phyloP scores from a whole-genome alignment of 768 basidiomycete species.

The Rhizopogon roseolus region DNA sequence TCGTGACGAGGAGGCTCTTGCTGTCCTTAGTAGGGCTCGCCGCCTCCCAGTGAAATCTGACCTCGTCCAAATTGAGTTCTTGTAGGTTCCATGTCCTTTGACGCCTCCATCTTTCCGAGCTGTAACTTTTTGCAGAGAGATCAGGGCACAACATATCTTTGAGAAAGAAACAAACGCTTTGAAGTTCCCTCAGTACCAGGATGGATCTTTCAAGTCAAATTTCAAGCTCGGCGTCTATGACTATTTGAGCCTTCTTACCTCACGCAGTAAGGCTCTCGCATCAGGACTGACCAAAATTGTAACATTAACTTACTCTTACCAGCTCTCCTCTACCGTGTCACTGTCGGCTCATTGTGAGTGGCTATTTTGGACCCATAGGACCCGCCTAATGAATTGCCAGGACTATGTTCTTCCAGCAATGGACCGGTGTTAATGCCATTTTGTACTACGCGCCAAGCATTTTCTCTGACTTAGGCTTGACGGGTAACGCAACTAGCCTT shows the following conservation, averaged over 20 bases:
- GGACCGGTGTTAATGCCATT: conserved; percentile 76
- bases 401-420: conserved; percentile 81
- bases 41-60: conserved; percentile 51
- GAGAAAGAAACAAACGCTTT: conserved; percentile 58
- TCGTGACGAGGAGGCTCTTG: conserved; percentile 68
- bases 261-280: conserved; percentile 28
- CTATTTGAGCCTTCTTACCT: conserved; percentile 57
- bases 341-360: conserved; percentile 51
- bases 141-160: conserved; percentile 69
- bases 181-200: conserved; percentile 61
- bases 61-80: conserved; percentile 67
- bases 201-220: conserved; percentile 49
- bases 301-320: conserved; percentile 14
- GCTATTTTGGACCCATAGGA: neutral
- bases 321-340: conserved; percentile 58
- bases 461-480: conserved; percentile 55
- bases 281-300: neutral
- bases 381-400: conserved; percentile 18
- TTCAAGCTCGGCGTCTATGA: conserved; percentile 58
- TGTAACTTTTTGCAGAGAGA: conserved; percentile 40
- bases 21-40: conserved; percentile 58
- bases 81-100: conserved; percentile 39
- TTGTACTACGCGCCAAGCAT: conserved; percentile 75
- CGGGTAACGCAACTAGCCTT: conserved; percentile 53
- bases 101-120: neutral